A percentile compares a stretch with the other conserved stretches of the same genome.
These are phyloP conservation scores for Metschnikowia aberdeeniae DNA, from an alignment of 805 yeast species.

Conservation along the genomic window DNA sequence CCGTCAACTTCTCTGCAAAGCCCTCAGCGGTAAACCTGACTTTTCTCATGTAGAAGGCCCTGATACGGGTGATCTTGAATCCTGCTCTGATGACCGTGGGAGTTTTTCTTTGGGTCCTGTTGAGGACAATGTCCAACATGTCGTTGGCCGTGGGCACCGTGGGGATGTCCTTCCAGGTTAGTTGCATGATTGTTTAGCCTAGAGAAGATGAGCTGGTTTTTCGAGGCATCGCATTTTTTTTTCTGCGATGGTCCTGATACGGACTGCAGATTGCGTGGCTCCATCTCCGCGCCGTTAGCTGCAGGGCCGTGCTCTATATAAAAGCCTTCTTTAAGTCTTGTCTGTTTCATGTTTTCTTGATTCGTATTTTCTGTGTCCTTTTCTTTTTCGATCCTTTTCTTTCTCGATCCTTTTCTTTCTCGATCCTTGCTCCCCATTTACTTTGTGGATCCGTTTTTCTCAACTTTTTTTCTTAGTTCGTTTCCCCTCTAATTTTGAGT, in stretches of 20 bases:
- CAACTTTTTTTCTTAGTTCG: too few relatives aligned
- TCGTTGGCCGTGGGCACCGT: conserved; percentile 90
- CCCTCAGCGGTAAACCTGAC: conserved; percentile 97
- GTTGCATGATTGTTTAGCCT: conserved; percentile 53
- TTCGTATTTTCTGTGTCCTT: too few relatives aligned
- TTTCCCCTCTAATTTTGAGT: too few relatives aligned
- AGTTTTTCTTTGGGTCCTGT: conserved; percentile 97
- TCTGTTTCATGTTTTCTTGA: too few relatives aligned
- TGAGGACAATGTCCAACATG: conserved; percentile 91
- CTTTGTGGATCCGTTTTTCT: too few relatives aligned
- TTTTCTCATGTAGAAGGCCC: conserved; percentile 97
- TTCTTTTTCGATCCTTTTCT: too few relatives aligned
- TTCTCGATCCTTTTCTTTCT: too few relatives aligned
- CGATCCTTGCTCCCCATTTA: too few relatives aligned
- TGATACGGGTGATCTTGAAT: conserved; percentile 90
- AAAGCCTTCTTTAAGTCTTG: too few relatives aligned
- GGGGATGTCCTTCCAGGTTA: conserved; percentile 98
- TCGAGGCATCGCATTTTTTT: conserved; percentile 13
- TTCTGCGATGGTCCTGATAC: conserved; percentile 6
- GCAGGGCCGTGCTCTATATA: too few relatives aligned
- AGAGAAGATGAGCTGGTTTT: conserved; percentile 1
- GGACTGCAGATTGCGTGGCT: conserved; percentile 1
- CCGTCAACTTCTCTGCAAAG: conserved; percentile 86
- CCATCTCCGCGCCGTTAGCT: not conserved
- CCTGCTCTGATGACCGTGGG: conserved; percentile 99